Percentiles rank a stretch among this genome's conserved stretches.
These are phyloP conservation scores for Parachaetomium inaequale DNA, from an alignment of 495 filamentous ascomycete genomes.

Conservation along the genomic window DNA sequence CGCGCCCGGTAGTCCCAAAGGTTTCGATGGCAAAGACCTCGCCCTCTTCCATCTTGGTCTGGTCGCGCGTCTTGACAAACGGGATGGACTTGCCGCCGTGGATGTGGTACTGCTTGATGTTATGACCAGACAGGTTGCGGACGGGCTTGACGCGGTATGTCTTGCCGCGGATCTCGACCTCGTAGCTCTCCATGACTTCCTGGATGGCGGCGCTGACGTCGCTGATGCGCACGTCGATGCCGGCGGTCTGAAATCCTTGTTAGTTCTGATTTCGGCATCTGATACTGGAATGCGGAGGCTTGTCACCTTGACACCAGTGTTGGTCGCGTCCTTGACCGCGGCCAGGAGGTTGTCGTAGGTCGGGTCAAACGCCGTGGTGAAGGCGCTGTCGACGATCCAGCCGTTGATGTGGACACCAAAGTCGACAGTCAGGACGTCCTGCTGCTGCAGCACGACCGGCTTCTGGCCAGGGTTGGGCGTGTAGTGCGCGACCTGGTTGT, in stretches of 20 bases:
- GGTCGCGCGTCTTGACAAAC: constrained; percentile 74
- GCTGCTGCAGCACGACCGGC: constrained; percentile 63
- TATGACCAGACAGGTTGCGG: constrained; percentile 83
- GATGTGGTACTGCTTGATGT: constrained; percentile 79
- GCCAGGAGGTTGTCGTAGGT: constrained; percentile 78
- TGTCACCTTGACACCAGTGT: constrained; percentile 68
- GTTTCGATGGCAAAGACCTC: constrained; percentile 93
- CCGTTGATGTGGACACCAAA: constrained; percentile 91
- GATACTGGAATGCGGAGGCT: not conserved
- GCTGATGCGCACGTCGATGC: constrained; percentile 74
- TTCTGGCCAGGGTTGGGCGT: constrained; percentile 88
- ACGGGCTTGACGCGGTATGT: constrained; percentile 80
- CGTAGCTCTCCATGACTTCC: constrained; percentile 86
- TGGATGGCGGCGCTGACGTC: constrained; percentile 76
- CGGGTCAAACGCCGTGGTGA: constrained; percentile 82
- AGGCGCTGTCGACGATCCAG: constrained; percentile 87
- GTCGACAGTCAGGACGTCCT: constrained; percentile 91
- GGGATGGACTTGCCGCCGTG: constrained; percentile 86
- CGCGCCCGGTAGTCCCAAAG: constrained; percentile 76
- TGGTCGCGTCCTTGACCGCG: constrained; percentile 82
- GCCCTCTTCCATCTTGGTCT: constrained; percentile 91
- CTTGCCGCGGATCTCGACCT: constrained; percentile 71
- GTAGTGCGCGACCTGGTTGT: constrained; percentile 85
- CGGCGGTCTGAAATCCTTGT: constrained; percentile 47
- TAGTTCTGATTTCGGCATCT: not conserved